A percentile compares a stretch with the other conserved stretches of the same genome.
These are phyloP conservation scores for Goffeauzyma gilvescens DNA, from an alignment of 768 basidiomycete species.

Conservation along the genomic window DNA sequence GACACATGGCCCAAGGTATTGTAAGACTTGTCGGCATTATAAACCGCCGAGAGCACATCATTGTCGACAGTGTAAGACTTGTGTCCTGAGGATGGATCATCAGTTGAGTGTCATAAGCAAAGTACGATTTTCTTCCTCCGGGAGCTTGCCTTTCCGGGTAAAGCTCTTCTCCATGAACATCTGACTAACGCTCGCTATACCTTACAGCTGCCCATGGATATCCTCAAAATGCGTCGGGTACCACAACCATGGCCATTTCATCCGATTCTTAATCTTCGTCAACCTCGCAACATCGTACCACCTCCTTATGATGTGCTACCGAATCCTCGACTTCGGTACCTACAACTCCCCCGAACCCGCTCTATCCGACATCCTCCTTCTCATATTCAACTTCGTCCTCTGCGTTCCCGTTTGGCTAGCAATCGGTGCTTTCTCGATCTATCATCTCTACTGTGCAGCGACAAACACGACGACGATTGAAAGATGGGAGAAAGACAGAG, in stretches of 20 bases:
- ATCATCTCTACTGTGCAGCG: constrained; percentile 59
- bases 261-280: constrained; percentile 82
- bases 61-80: constrained; percentile 71
- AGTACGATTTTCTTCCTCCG: too few relatives aligned
- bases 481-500: constrained; percentile 94
- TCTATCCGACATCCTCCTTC: constrained; percentile 52
- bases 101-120: constrained; percentile 12
- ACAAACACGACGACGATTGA: constrained; percentile 90
- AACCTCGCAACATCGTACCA: constrained; percentile 79
- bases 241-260: constrained; percentile 56
- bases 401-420: constrained; percentile 68
- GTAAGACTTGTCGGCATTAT: constrained; percentile 63
- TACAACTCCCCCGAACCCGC: constrained; percentile 41
- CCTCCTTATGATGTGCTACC: constrained; percentile 54
- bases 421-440: constrained; percentile 81
- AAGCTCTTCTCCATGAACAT: too few relatives aligned
- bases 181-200: too few relatives aligned
- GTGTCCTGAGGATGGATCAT: constrained; percentile 61
- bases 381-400: constrained; percentile 69
- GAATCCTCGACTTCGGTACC: constrained; percentile 35
- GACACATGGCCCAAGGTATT: constrained; percentile 64
- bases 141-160: too few relatives aligned
- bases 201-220: too few relatives aligned
- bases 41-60: constrained; percentile 87
- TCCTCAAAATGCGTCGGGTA: constrained; percentile 83